These are phyloP conservation scores for Pyrenula massariospora DNA, from an alignment of 495 filamentous ascomycete species.

Conservation along the genomic window DNA sequence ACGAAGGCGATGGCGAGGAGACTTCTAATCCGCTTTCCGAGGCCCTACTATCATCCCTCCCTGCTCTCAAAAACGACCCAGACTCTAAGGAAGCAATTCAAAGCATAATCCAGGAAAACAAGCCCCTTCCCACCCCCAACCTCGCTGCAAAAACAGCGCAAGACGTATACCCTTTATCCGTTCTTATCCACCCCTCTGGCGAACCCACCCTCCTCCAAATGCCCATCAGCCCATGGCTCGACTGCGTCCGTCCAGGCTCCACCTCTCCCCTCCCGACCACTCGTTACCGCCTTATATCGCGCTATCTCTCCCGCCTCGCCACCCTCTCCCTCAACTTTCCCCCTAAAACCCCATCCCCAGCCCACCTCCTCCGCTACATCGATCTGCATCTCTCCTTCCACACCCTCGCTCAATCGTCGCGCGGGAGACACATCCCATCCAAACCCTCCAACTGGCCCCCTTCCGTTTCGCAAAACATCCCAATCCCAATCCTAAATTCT, in stretches of 20 bases:
- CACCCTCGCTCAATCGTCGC: slow-evolving; percentile 22
- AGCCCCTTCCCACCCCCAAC: slow-evolving; percentile 71
- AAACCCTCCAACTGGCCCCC: slow-evolving; percentile 19
- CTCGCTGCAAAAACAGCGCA: slow-evolving; percentile 56
- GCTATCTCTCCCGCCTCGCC: slow-evolving; percentile 30
- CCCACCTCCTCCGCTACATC: slow-evolving; percentile 50
- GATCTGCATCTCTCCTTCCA: slow-evolving; percentile 51
- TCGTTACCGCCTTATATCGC: slow-evolving; percentile 43
- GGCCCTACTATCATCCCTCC: slow-evolving; percentile 52
- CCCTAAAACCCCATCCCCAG: slow-evolving; percentile 14
- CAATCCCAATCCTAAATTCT: slow-evolving; percentile 53
- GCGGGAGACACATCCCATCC: slow-evolving; percentile 29
- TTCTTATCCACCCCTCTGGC: slow-evolving; percentile 46
- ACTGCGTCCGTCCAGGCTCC: slow-evolving; percentile 46
- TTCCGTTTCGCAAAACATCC: slow-evolving; percentile 24
- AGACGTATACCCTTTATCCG: slow-evolving; percentile 68
- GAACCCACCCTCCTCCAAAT: slow-evolving; percentile 40
- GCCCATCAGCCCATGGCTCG: slow-evolving; percentile 64
- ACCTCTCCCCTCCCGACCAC: slow-evolving; percentile 25
- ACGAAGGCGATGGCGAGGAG: slow-evolving; percentile 22
- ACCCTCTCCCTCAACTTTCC: neutral
- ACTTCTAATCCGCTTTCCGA: slow-evolving; percentile 41
- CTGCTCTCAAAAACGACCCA: slow-evolving; percentile 40
- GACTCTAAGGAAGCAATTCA: slow-evolving; percentile 54
- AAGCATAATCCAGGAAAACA: slow-evolving; percentile 51